Evolutionary conservation across 345 rosid species (phyloP), one percentile per base, ranked within the genome.

Genomic region (Sonneratia caseolaris): DNA sequence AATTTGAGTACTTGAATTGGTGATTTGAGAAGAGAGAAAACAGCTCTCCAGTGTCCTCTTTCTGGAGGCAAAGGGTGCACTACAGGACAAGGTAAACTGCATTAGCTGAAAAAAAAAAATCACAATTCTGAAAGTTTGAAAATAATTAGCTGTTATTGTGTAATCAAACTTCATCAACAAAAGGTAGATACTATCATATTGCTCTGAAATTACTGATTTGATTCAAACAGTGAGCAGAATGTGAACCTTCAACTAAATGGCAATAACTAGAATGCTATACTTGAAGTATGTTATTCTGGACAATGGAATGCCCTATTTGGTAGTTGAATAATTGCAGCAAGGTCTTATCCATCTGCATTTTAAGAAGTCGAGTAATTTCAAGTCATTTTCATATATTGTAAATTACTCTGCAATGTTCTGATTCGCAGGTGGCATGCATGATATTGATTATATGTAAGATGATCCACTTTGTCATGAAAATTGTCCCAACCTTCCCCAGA

Each of bases 11-110:
- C 70, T 73, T 80, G 75, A 49, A 91, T 76, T 21, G 91, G 86
- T 75, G 98, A 91, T 73, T 51, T 78, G 51, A 87, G 78, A 72
- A 86, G 77, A 70, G 90, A 81, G 81, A 87, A 91, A 43, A 84
- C 83, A 73, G 96, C 90, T 72, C 66, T 66, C 77, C 94, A 91
- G 59, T 77, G 84, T 79, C 87, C 91, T 78, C 84, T 88, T 71
- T 74, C 87, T 78, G 82, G 79, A 48, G 73, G 86, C 81, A 82
- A 77, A 73, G 49, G 79, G 79, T 85, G 85, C 78, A 85, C 98
- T 91, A 83, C 86, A 84, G 19, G 18, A 72, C 45, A 74, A 74
- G 70, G 71, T 66, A n/a, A 72, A 72, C 22, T 35, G 5, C 16
- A 65, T 65, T 24, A 72, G 70, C 35, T 43, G 21, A 65, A 38